Percentiles rank a stretch among this genome's conserved stretches.
Evolutionary conservation across 129 eudicot species (phyloP).

Genomic region (Erigeron canadensis): DNA sequence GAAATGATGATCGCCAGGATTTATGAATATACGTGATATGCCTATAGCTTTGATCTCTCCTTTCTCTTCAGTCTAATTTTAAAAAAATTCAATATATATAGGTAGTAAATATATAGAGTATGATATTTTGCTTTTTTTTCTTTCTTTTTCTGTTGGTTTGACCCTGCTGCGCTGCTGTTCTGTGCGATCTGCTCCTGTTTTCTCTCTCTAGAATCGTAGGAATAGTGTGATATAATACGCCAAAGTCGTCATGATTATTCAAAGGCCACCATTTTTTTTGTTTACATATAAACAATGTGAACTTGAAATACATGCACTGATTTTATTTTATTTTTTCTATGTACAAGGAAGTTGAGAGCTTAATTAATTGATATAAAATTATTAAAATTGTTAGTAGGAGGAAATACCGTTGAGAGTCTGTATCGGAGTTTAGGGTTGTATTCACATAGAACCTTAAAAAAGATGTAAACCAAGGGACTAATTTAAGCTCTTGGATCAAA

Average conservation of each 20-base stretch:
- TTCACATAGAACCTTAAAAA: too few species aligned
- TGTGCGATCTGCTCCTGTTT: not conserved
- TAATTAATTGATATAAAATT: too few species aligned
- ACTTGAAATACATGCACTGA: too few species aligned
- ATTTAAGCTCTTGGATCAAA: too few species aligned
- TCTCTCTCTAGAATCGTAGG: slow-evolving; percentile 44
- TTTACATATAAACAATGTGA: too few species aligned
- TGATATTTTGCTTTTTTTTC: slow-evolving; percentile 1
- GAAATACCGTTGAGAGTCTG: too few species aligned
- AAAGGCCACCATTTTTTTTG: slow-evolving; percentile 8
- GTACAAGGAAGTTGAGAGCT: too few species aligned
- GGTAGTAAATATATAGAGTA: slow-evolving; percentile 10
- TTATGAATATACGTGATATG: slow-evolving; percentile 31
- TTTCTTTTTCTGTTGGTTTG: slow-evolving; percentile 26
- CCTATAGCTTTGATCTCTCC: slow-evolving; percentile 16
- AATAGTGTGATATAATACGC: slow-evolving; percentile 35
- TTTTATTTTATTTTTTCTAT: too few species aligned
- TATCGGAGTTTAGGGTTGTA: too few species aligned
- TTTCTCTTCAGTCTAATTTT: not conserved
- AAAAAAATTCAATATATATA: not conserved
- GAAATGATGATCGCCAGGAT: slow-evolving; percentile 48
- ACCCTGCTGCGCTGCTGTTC: slow-evolving; percentile 10
- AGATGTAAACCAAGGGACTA: too few species aligned
- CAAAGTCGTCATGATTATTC: slow-evolving; percentile 37
- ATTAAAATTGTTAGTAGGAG: too few species aligned